Percentiles rank a stretch among this genome's conserved stretches.
phyloP scores from a whole-genome alignment of 495 filamentous ascomycete species.

The Saxispiralis lemnorum region DNA sequence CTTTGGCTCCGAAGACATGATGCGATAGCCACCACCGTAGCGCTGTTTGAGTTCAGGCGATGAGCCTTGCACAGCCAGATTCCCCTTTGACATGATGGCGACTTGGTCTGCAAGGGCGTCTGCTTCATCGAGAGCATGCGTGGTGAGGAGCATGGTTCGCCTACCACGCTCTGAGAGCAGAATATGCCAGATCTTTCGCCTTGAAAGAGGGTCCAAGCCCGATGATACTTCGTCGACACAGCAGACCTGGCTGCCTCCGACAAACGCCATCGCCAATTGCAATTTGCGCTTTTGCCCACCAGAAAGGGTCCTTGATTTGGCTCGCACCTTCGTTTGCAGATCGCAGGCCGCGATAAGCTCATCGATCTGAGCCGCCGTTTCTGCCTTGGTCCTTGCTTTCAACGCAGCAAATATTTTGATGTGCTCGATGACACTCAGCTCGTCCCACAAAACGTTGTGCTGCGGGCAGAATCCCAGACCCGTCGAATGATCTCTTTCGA shows the following conservation, averaged over 20 bases:
- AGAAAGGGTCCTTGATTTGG: constrained; percentile 51
- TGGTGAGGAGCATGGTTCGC: constrained; percentile 68
- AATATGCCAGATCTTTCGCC: constrained; percentile 82
- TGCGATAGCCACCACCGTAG: constrained; percentile 43
- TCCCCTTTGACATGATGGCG: constrained; percentile 24
- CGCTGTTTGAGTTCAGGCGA: constrained; percentile 21
- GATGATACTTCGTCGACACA: constrained; percentile 76
- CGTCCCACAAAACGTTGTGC: constrained; percentile 70
- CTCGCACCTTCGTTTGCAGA: constrained; percentile 49
- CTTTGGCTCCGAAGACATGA: constrained; percentile 33
- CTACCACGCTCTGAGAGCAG: constrained; percentile 58
- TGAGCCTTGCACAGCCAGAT: constrained; percentile 20
- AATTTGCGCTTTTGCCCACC: constrained; percentile 80
- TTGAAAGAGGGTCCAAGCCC: constrained; percentile 63
- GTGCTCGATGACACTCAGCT: constrained; percentile 66
- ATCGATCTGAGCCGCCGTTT: constrained; percentile 36
- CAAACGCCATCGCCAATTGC: constrained; percentile 88
- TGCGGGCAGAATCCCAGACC: constrained; percentile 64
- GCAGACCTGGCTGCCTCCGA: constrained; percentile 65
- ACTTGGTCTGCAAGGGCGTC: constrained; percentile 25
- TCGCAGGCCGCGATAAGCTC: constrained; percentile 50
- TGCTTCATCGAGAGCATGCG: constrained; percentile 34
- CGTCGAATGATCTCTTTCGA: constrained; percentile 52
- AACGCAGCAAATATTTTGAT: constrained; percentile 58
- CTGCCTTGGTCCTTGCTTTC: constrained; percentile 38